Evolutionary conservation across 176 grass and related monocot species (phyloP).

Genomic region (Olyra latifolia): DNA sequence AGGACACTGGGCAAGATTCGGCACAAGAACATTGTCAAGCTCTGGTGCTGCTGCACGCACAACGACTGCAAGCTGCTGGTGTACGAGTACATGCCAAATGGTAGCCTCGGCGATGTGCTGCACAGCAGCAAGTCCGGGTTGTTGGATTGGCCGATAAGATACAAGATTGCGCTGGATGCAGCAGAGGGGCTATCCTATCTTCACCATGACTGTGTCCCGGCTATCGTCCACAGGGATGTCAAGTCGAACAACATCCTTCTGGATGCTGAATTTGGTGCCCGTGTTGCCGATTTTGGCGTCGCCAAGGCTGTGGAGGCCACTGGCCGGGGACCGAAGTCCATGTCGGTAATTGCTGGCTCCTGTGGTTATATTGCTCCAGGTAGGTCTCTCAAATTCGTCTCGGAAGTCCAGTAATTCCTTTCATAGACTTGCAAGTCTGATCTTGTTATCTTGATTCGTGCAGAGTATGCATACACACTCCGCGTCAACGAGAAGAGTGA

Average conservation of each 20-base stretch:
- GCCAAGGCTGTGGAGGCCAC: conserved; percentile 62
- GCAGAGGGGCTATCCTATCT: conserved; percentile 86
- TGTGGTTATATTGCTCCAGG: conserved; percentile 94
- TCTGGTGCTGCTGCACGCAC: conserved; percentile 76
- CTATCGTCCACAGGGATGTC: conserved; percentile 86
- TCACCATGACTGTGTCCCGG: conserved; percentile 79
- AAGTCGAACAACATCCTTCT: conserved; percentile 93
- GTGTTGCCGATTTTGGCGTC: conserved; percentile 72
- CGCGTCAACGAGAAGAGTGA: conserved; percentile 94
- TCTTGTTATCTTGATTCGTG: background rate
- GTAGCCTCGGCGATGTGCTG: conserved; percentile 68
- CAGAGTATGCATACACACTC: conserved; percentile 90
- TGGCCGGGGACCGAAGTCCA: conserved; percentile 50
- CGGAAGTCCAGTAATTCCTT: background rate
- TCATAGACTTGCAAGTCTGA: background rate
- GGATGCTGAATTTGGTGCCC: conserved; percentile 64
- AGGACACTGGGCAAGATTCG: conserved; percentile 81
- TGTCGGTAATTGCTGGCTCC: conserved; percentile 80
- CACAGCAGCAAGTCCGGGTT: conserved; percentile 58
- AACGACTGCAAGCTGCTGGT: conserved; percentile 70
- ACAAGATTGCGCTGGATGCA: conserved; percentile 65
- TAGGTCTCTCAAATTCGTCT: conserved; percentile 14
- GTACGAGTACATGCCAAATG: conserved; percentile 84
- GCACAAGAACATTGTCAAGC: conserved; percentile 95
- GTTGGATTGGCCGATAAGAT: conserved; percentile 65